Conservation (phyloP, 108 stramenopile genomes). For the Parmales sp. region DNA sequence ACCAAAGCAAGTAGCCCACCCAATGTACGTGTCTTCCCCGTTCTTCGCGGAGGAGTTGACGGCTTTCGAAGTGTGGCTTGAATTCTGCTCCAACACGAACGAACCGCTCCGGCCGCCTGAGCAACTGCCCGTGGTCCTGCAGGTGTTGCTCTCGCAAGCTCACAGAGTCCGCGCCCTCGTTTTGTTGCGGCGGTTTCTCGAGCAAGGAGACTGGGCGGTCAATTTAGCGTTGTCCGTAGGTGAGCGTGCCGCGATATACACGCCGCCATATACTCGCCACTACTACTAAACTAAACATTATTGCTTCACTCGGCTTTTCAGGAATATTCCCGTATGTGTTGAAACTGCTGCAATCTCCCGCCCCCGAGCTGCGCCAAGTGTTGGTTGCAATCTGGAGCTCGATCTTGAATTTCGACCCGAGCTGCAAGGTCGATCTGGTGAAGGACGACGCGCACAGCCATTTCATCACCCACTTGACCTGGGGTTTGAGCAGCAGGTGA, state of each 20-base stretch:
- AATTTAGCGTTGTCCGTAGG: conserved; percentile 81
- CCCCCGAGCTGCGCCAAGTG: conserved; percentile 74
- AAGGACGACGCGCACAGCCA: conserved; percentile 69
- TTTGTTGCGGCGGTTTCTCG: conserved; percentile 77
- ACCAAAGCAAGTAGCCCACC: not conserved
- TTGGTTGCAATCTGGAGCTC: conserved; percentile 89
- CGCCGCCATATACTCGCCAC: too few species aligned
- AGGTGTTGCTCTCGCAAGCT: conserved; percentile 77
- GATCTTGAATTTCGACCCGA: conserved; percentile 79
- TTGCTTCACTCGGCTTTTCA: too few species aligned
- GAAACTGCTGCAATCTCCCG: conserved; percentile 80
- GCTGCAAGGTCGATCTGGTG: conserved; percentile 80
- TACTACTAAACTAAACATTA: too few species aligned
- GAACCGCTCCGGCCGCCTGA: conserved; percentile 59
- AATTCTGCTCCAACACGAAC: conserved; percentile 50
- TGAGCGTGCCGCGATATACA: too few species aligned
- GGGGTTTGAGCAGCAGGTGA: conserved; percentile 20
- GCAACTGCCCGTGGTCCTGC: conserved; percentile 92
- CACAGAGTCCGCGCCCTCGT: conserved; percentile 82
- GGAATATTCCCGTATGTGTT: conserved; percentile 95
- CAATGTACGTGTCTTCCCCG: conserved; percentile 27
- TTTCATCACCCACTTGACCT: conserved; percentile 71
- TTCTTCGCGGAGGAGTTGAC: conserved; percentile 94
- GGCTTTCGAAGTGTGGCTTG: conserved; percentile 96
- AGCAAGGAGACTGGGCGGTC: conserved; percentile 74